These are phyloP conservation scores for Chytridium lagenaria DNA, from an alignment of 371 early-diverging fungal genomes.

Conservation along the genomic window DNA sequence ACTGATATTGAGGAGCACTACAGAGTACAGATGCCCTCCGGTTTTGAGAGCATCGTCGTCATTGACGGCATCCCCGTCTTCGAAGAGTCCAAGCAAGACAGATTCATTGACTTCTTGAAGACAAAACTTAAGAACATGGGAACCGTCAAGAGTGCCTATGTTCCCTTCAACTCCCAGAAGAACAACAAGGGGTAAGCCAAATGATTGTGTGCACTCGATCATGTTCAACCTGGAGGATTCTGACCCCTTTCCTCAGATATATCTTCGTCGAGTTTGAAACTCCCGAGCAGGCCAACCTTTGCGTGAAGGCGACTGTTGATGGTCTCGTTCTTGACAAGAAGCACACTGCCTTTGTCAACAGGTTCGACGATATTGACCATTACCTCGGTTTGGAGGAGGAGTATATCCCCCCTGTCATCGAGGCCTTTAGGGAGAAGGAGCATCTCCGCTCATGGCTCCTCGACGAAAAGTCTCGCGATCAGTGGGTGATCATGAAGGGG, in stretches of 20 bases:
- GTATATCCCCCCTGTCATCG: slow-evolving; percentile 64
- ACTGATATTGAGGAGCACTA: slow-evolving; percentile 86
- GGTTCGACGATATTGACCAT: slow-evolving; percentile 89
- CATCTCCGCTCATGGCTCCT: slow-evolving; percentile 90
- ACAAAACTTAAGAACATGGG: slow-evolving; percentile 85
- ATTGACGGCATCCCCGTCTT: slow-evolving; percentile 92
- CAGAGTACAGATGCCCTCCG: slow-evolving; percentile 56
- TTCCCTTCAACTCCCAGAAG: slow-evolving; percentile 84
- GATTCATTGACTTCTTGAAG: slow-evolving; percentile 76
- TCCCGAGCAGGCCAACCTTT: slow-evolving; percentile 80
- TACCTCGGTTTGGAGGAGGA: slow-evolving; percentile 77
- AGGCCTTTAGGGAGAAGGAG: slow-evolving; percentile 79
- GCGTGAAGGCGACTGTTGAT: slow-evolving; percentile 74
- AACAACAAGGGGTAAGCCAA: slow-evolving; percentile 49
- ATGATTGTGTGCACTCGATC: not conserved
- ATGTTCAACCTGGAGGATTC: not conserved
- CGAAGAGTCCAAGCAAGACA: slow-evolving; percentile 85
- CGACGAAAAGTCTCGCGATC: slow-evolving; percentile 88
- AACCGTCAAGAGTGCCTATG: slow-evolving; percentile 79
- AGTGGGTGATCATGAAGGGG: slow-evolving; percentile 87
- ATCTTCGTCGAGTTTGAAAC: slow-evolving; percentile 93
- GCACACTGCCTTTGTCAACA: slow-evolving; percentile 84
- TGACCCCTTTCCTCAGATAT: slow-evolving; percentile 62
- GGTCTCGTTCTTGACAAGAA: slow-evolving; percentile 81
- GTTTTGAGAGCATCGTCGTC: slow-evolving; percentile 86